phyloP scores from a whole-genome alignment of 352 stramenopile species.

The Pythium rhizo-oryzae region DNA sequence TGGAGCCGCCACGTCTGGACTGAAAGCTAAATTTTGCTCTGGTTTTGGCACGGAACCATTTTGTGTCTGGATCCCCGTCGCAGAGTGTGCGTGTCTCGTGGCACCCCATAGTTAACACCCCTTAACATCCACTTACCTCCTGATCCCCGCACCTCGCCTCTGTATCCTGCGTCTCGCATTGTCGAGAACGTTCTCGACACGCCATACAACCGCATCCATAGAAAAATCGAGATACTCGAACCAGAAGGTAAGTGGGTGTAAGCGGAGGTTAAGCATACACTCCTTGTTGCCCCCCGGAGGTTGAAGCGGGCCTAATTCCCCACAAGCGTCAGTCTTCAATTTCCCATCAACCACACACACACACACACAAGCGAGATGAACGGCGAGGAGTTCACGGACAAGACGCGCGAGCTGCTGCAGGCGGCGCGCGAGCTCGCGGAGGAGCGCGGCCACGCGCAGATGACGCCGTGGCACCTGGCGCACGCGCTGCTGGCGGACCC shows the following conservation, averaged over 20 bases:
- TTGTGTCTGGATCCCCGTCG: slow-evolving; percentile 5
- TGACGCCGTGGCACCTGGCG: slow-evolving; percentile 76
- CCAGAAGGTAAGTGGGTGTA: slow-evolving; percentile 5
- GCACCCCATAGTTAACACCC: slow-evolving; percentile 10
- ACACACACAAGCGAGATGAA: slow-evolving; percentile 49
- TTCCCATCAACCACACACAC: slow-evolving; percentile 18
- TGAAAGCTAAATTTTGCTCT: not conserved
- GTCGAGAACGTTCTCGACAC: slow-evolving; percentile 21
- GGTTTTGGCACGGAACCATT: not conserved
- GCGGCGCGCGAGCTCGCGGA: slow-evolving; percentile 55
- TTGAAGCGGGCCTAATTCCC: slow-evolving; percentile 7
- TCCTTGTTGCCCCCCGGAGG: not conserved
- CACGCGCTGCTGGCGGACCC: slow-evolving; percentile 70
- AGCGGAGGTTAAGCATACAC: slow-evolving; percentile 19
- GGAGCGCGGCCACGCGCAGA: slow-evolving; percentile 69
- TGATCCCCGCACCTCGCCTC: too few relatives aligned
- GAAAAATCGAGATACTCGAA: slow-evolving; percentile 2
- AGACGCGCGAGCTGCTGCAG: slow-evolving; percentile 67
- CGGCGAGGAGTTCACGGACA: slow-evolving; percentile 78
- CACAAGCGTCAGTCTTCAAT: slow-evolving; percentile 19
- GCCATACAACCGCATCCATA: not conserved
- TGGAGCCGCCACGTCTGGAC: not conserved
- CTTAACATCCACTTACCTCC: slow-evolving; percentile 2
- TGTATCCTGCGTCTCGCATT: slow-evolving; percentile 14
- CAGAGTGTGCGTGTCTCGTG: slow-evolving; percentile 1